phyloP scores from a whole-genome alignment of 441 rosid species.

The Breynia disticha region DNA sequence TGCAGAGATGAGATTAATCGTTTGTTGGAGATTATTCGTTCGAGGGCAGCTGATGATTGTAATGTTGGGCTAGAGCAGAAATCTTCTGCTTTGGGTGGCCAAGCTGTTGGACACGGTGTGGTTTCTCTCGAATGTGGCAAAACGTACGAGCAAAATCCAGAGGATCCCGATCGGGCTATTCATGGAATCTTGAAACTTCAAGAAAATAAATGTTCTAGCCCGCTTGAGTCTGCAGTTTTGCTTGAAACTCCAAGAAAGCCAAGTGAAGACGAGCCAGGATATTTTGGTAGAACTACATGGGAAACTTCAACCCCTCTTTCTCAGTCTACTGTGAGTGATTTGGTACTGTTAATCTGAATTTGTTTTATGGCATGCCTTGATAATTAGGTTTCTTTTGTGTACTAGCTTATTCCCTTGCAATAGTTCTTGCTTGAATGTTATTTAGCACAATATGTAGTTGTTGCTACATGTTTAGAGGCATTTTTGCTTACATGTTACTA shows the following conservation, averaged over 20 bases:
- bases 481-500: neutral
- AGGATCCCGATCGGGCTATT: constrained; percentile 23
- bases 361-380: constrained; percentile 4
- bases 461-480: no score
- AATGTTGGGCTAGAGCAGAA: constrained; percentile 29
- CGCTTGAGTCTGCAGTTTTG: constrained; percentile 16
- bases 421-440: neutral
- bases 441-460: neutral
- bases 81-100: constrained; percentile 12
- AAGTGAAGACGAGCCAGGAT: constrained; percentile 28
- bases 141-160: constrained; percentile 25
- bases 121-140: constrained; percentile 26
- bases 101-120: constrained; percentile 19
- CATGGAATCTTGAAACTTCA: constrained; percentile 23
- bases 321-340: constrained; percentile 44
- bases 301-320: constrained; percentile 34
- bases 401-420: neutral
- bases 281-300: constrained; percentile 25
- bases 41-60: constrained; percentile 47
- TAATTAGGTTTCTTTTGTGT: neutral
- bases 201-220: neutral
- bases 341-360: constrained; percentile 5
- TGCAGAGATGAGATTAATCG: constrained; percentile 62
- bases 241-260: constrained; percentile 27
- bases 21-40: constrained; percentile 50